A percentile compares a stretch with the other conserved stretches of the same genome.
Conservation (phyloP, 345 rosid species). For the Noccaea bulbosa region DNA sequence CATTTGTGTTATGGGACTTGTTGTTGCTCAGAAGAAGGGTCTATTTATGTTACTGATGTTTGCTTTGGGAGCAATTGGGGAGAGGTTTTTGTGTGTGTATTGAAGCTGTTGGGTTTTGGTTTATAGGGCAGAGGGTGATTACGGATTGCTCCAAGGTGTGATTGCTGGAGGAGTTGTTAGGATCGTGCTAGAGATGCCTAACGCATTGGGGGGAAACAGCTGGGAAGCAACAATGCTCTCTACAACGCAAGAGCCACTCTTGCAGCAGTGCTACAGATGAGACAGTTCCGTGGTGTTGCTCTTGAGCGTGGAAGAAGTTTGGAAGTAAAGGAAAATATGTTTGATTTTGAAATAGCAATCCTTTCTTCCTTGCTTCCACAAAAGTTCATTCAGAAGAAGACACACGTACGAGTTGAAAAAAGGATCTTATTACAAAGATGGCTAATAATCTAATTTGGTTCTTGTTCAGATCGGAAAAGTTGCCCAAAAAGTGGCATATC, state of each 20-base stretch:
- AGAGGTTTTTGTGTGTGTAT: not conserved
- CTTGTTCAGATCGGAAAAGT: not conserved
- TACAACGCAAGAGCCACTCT: slow-evolving; percentile 88
- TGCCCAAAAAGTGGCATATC: not conserved
- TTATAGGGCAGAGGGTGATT: slow-evolving; percentile 77
- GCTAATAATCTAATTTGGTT: not conserved
- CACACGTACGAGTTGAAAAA: not conserved
- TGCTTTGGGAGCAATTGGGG: not conserved
- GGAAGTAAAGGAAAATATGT: slow-evolving; percentile 55
- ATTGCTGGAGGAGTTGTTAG: slow-evolving; percentile 90
- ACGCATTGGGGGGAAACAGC: slow-evolving; percentile 73
- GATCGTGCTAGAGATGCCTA: slow-evolving; percentile 86
- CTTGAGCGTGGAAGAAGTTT: slow-evolving; percentile 88
- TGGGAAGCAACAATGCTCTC: slow-evolving; percentile 74
- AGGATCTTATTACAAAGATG: not conserved
- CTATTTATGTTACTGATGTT: slow-evolving; percentile 2
- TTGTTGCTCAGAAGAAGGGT: too few species aligned
- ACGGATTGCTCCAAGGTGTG: slow-evolving; percentile 93
- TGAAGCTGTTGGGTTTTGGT: slow-evolving; percentile 1
- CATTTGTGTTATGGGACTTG: slow-evolving; percentile 5
- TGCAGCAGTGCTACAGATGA: slow-evolving; percentile 75
- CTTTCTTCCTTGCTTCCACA: too few species aligned
- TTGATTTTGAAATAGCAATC: too few species aligned
- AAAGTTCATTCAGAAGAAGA: not conserved
- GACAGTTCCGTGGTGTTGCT: slow-evolving; percentile 79